These are phyloP conservation scores for Saccharomycopsis schoenii DNA, from an alignment of 805 yeast genomes.

Conservation along the genomic window DNA sequence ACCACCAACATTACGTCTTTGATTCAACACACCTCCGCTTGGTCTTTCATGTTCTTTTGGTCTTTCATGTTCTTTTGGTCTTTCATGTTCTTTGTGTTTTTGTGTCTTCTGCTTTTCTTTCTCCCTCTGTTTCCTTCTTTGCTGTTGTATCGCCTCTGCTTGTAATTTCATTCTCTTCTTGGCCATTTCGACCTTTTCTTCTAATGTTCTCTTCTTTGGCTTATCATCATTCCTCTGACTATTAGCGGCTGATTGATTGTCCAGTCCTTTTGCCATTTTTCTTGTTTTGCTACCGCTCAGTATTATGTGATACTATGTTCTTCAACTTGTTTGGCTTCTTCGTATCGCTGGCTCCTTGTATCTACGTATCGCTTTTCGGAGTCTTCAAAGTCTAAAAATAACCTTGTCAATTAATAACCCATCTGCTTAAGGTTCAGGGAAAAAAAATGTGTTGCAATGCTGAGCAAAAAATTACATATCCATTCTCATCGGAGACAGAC, in stretches of 20 bases:
- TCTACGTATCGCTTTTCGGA: too few species aligned
- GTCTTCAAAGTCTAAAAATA: too few species aligned
- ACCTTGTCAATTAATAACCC: neutral
- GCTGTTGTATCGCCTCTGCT: neutral
- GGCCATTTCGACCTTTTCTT: neutral
- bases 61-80: too few species aligned
- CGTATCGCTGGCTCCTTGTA: too few species aligned
- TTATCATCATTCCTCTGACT: neutral
- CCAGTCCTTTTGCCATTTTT: neutral
- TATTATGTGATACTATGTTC: neutral
- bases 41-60: neutral
- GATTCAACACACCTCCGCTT: neutral
- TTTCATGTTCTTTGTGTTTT: neutral
- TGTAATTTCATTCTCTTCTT: neutral
- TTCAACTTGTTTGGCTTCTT: too few species aligned
- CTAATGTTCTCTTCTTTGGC: neutral
- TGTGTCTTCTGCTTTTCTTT: neutral
- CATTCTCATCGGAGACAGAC: neutral
- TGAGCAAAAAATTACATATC: too few species aligned
- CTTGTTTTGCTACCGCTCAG: neutral
- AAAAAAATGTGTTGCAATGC: too few species aligned
- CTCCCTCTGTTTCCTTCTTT: neutral
- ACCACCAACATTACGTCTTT: neutral
- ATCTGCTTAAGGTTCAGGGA: neutral
- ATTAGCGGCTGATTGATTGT: neutral